Evolutionary conservation across 2,329 filamentous ascomycete genomes (phyloP), one percentile per base, ranked within the genome.

Genomic region (Davidsoniella eucalypti): DNA sequence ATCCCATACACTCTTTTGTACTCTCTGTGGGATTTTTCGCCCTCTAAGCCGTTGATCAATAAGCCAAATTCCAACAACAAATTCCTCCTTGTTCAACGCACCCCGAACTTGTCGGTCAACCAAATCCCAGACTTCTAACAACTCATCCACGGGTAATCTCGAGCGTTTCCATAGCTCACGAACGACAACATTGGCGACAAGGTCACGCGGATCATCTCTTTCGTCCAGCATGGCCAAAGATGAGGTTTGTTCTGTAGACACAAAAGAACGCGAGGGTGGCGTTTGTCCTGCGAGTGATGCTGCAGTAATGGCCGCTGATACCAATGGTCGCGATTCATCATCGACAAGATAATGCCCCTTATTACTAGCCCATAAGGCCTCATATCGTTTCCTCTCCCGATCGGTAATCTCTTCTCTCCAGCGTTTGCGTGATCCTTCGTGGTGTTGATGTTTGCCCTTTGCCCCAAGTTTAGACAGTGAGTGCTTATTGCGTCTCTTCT

Each of bases 361-460:
- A 58, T 92, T 92, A 40, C 83, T 85, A 1, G 85, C 85, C 84
- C 84, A 92, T 1, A 92, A 75, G 2, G 82, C 85, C 62, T 90
- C 85, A 62, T 92, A 92, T 1, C 85, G 73, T 59, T 83, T 84
- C n/a, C 82, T 70, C 59, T 92, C 84, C 4, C 76, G 69, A 44
- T 76, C 72, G 0, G 81, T 84, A 40, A 92, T 75, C 54, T 78
- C 71, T 56, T 88, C 84, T 40, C 83, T 75, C 85, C 85, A 92
- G 5, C 83, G 75, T 58, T 78, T 80, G 16, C 84, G 74, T 3
- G 82, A 73, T 0, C 82, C 84, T 60, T 90, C 84, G 57, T 85
- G 78, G 58, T 92, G 84, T 1, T 79, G 74, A 61, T 88, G 84
- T 42, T 44, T 45, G n/a, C 51, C 51, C 53, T 82, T 80, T 40